Base-by-base conservation (phyloP, 2,329 filamentous ascomycete genomes). In the Seiridium cupressi region DNA sequence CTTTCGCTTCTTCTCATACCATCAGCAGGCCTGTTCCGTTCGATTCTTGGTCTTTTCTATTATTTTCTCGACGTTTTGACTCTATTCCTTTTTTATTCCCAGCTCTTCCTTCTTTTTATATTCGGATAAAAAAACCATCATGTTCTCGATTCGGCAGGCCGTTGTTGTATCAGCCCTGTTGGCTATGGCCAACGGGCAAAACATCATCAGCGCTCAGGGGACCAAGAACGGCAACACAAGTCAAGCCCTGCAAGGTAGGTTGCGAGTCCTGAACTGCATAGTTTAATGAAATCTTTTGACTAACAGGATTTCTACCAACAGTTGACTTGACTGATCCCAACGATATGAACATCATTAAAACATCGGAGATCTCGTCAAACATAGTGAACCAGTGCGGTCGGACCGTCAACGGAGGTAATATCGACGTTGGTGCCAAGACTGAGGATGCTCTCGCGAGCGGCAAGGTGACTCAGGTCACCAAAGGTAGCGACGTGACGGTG, bases 311-410 rank as follows among this genome's bases (percentile, higher is more conserved):
- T 6, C 32, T 7, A 18, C 10, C 2, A 3, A 67, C 63, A 35
- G 60, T 61, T 36, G 51, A 56, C 51, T 44, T 10, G 42, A 38
- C 44, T 34, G 55, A 59, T 13, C 49, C 49, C 46, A 32, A 56
- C 44, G 87, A 89, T 61, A 78, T 85, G 10, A 88, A 85, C 58
- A 80, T 88, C 68, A 89, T 89, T 72, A 79, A 80, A 55, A 82
- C 86, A 58, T 79, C 79, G 13, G 79, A 85, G 74, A 80, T 84
- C 64, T 63, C 65, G 5, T 73, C 76, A 58, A 83, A 84, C 65
- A 70, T 81, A 6, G 84, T 84, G 51, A 85, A 84, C 65, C 78
- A 83, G 61, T 89, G 87, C 68, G 87, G 87, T 51, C 81, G 86
- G 61, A 90, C 86, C 8, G 77, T 88, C 68, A 69, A 84, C 54